phyloP scores from a whole-genome alignment of 768 basidiomycete species.

The Suillus decipiens region DNA sequence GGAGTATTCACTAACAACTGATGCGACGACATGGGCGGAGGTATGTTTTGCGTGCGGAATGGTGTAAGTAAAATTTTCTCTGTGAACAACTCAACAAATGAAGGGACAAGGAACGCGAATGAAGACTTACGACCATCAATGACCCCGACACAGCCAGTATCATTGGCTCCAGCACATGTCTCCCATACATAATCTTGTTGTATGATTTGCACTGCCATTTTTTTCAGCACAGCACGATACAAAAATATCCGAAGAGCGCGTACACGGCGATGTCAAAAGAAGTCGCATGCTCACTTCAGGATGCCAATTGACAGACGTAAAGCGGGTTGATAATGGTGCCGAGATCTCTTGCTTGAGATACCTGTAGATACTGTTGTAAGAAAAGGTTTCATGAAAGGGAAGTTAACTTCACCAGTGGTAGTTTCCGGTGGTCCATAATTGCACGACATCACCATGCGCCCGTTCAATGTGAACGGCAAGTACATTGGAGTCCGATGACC shows the following conservation, averaged over 20 bases:
- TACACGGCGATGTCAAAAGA: constrained; percentile 68
- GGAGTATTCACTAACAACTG: constrained; percentile 35
- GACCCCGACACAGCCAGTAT: constrained; percentile 87
- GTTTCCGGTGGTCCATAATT: constrained; percentile 93
- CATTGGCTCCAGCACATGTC: constrained; percentile 69
- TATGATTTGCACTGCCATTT: constrained; percentile 48
- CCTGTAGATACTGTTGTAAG: constrained; percentile 42
- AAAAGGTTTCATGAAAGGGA: background rate
- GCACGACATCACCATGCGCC: constrained; percentile 74
- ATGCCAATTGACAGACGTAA: constrained; percentile 84
- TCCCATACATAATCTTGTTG: constrained; percentile 77
- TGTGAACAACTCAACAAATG: constrained; percentile 31
- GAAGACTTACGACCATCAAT: constrained; percentile 78
- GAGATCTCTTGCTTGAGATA: constrained; percentile 91
- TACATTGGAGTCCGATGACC: constrained; percentile 89
- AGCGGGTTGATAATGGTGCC: constrained; percentile 52
- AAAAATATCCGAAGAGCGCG: constrained; percentile 24
- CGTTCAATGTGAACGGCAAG: constrained; percentile 84
- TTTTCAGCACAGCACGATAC: background rate
- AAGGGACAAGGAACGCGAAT: background rate
- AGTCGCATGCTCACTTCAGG: constrained; percentile 73
- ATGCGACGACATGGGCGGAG: constrained; percentile 95
- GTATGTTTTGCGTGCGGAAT: constrained; percentile 91
- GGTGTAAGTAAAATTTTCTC: constrained; percentile 83
- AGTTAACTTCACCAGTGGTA: constrained; percentile 75